Conservation (phyloP, 148 eudicot species). For the Chenopodium berlandieri region DNA sequence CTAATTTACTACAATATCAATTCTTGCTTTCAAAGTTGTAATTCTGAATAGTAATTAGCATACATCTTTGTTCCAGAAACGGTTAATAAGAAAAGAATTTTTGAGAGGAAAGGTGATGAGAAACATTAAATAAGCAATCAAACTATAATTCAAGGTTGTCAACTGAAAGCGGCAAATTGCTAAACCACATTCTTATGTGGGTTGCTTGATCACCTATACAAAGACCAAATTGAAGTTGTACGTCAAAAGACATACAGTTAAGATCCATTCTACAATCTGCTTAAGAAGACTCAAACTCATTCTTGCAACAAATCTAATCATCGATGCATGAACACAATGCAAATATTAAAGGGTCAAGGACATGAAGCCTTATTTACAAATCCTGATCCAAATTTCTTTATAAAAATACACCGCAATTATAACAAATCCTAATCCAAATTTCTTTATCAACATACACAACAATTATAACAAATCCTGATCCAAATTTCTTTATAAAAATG, state of each 20-base stretch:
- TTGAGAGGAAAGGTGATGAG: neutral
- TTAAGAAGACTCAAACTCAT: neutral
- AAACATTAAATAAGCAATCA: too few relatives aligned
- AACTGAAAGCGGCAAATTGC: neutral
- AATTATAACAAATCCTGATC: too few relatives aligned
- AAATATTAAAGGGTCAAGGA: neutral
- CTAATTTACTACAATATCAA: neutral
- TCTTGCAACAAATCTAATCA: neutral
- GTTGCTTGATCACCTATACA: neutral
- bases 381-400: too few relatives aligned
- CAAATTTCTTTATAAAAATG: too few relatives aligned
- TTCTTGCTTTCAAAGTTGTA: neutral
- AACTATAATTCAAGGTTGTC: neutral
- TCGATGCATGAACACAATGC: neutral
- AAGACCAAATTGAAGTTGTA: neutral
- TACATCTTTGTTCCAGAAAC: neutral
- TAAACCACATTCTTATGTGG: neutral
- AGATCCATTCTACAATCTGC: neutral
- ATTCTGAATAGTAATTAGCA: neutral
- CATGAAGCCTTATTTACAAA: conserved; percentile 37
- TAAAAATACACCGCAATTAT: too few relatives aligned
- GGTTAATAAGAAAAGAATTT: neutral
- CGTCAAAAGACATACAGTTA: neutral
- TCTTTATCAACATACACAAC: too few relatives aligned
- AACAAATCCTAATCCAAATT: too few relatives aligned